Conservation (phyloP, 2,329 filamentous ascomycete genomes). For the Diaporthe amygdali region DNA sequence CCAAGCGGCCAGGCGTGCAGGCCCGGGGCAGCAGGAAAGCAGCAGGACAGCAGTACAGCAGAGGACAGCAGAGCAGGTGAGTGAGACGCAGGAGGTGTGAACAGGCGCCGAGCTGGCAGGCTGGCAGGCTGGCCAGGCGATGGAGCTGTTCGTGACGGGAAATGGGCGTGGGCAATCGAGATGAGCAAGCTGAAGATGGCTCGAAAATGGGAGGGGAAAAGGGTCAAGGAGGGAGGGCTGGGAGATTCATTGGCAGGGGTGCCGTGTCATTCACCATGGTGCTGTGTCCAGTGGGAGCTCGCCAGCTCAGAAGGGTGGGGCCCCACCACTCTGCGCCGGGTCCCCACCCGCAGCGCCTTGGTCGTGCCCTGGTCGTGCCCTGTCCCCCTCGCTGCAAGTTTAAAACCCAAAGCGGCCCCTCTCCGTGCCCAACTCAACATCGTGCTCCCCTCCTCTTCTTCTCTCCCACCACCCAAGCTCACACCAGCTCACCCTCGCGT, state of each 20-base stretch:
- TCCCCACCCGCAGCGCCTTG: neutral
- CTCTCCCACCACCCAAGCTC: conserved; percentile 7
- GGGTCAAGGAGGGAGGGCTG: conserved; percentile 8
- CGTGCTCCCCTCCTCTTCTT: conserved; percentile 12
- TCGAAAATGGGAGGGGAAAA: neutral
- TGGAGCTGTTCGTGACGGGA: conserved; percentile 17
- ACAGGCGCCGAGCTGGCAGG: conserved; percentile 21
- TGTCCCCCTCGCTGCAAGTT: conserved; percentile 23
- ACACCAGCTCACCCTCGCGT: conserved; percentile 8
- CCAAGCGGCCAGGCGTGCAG: conserved; percentile 29
- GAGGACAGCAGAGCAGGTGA: conserved; percentile 27
- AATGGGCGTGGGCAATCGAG: conserved; percentile 12
- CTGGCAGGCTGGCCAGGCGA: neutral
- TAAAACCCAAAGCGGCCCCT: conserved; percentile 27
- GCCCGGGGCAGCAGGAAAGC: conserved; percentile 20
- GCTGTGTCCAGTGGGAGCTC: conserved; percentile 14
- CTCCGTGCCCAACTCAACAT: conserved; percentile 24
- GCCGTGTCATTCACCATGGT: conserved; percentile 9
- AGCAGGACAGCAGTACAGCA: conserved; percentile 4
- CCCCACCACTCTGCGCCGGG: neutral
- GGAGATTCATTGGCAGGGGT: conserved; percentile 17
- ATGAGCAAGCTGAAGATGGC: conserved; percentile 14
- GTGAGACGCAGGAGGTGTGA: conserved; percentile 9
- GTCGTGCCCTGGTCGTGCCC: conserved; percentile 13
- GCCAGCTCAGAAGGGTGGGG: conserved; percentile 24